Evolutionary conservation across 2,329 filamentous ascomycete genomes (phyloP), one percentile per base, ranked within the genome.

Genomic region (Metarhizium anisopliae): DNA sequence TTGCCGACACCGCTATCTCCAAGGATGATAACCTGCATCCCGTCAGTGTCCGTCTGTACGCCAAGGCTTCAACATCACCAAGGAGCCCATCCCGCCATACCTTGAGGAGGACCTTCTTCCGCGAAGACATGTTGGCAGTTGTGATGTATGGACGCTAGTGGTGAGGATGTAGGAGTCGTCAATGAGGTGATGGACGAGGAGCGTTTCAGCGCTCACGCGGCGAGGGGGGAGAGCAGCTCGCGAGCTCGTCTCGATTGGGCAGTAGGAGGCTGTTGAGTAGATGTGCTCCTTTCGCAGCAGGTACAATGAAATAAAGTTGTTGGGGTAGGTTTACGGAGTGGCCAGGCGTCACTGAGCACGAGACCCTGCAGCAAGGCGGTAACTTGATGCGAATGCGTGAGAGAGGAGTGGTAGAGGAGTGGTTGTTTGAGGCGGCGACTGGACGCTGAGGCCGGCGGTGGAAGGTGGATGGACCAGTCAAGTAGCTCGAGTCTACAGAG

Each of bases 1-100:
- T 99, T 99, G 72, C 94, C 94, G 60, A 99, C 94, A 77, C 94
- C 94, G 74, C 93, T 97, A 74, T 99, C 94, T 66, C 94, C 94
- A 65, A 99, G 86, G 76, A 99, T 97, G 69, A 99, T 99, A 69
- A 99, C 92, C 93, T 97, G 47, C 49, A 32, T 4, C n/a, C 20
- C 14, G 58, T 54, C 54, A 52, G 53, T 55, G 36, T 52, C 55
- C 57, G 59, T 56, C 58, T n/a, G 51, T 36, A 14, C 18, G 1
- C 20, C 25, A 16, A 11, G 40, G 11, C 25, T 32, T 14, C 14
- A 18, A 45, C n/a, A 45, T 20, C 16, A 11, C 8, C n/a, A 10
- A 18, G n/a, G 3, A 20, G 18, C 20, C 8, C 7, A 38, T 50
- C 2, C 45, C 16, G 49, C 61, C 69, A 63, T 78, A 93, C 89